Conservation (phyloP, 352 stramenopile genomes). For the Pythium brassicae region DNA sequence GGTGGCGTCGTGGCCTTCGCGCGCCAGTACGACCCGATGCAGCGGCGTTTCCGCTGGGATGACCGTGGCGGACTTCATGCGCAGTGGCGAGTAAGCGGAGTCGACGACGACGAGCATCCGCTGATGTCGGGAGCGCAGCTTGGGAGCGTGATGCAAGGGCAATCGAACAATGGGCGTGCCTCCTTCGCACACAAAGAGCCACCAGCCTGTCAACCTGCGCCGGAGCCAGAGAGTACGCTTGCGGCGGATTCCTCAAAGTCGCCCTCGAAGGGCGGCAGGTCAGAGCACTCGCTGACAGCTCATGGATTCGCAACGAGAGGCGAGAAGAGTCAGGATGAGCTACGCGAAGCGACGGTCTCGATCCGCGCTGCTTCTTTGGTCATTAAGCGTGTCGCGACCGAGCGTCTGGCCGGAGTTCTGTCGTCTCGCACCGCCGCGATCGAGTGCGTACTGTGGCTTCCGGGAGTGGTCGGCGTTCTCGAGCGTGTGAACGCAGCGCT, state of each 20-base stretch:
- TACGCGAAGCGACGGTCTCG: not conserved
- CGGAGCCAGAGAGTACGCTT: no score
- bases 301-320: not conserved
- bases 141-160: no score
- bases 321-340: not conserved
- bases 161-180: no score
- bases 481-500: not conserved
- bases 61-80: not conserved
- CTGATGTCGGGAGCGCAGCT: no score
- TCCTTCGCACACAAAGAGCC: no score
- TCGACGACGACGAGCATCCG: no score
- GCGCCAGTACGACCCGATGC: conserved; percentile 3
- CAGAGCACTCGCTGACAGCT: not conserved
- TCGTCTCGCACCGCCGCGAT: not conserved
- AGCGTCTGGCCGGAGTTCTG: not conserved
- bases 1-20: conserved; percentile 7
- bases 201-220: no score
- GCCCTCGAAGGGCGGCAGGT: not conserved
- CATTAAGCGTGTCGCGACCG: not conserved
- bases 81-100: not conserved
- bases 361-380: not conserved
- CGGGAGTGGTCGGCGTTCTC: not conserved
- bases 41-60: conserved; percentile 1
- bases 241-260: no score
- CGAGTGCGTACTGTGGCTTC: not conserved